Base-by-base conservation (phyloP, 2,329 filamentous ascomycete species). In the Alternaria sp. region DNA sequence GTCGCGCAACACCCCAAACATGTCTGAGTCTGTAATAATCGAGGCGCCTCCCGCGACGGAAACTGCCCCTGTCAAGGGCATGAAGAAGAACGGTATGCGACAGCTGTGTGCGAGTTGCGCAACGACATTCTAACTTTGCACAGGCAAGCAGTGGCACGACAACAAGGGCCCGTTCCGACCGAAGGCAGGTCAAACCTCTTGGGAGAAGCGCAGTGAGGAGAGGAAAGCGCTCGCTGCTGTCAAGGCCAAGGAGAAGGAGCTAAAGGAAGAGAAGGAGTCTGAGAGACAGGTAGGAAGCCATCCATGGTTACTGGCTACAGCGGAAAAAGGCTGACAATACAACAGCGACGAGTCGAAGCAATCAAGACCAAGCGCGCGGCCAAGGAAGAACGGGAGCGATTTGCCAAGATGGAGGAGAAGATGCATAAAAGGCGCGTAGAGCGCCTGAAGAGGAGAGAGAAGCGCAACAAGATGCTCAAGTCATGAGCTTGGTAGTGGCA, bases 371-470 rank as follows among this genome's bases (percentile, higher is more conserved):
- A 91, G 80, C 87, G 92, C 69, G 90, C 89, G 20, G 92, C 90
- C 54, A 98, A 97, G 85, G 94, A 93, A 73, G 95, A 98, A 84
- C 93, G 91, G 80, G 93, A 94, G 74, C 86, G 94, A 69, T 98
- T 94, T 77, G 92, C 93, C 79, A 92, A 94, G 84, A 88, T 99
- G 88, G 94, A 93, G 20, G 92, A 93, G 82, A 98, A 95, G 84
- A 98, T 99, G 95, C 94, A 98, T 83, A 89, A 88, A 81, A 98
- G 97, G 86, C 87, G 94, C 63, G 90, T 98, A 12, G 95, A 99
- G 82, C 88, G 95, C 71, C 81, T 97, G 80, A 97, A 93, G 89
- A 88, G 94, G 76, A 92, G 93, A 80, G 95, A 99, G 85, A 98
- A 98, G 89, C 89, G 95, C 77, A 99, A 94, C 81, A 95, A 94